A percentile compares a stretch with the other conserved stretches of the same genome.
phyloP scores from a whole-genome alignment of 306 rosid genomes.

The Acacia crassicarpa region DNA sequence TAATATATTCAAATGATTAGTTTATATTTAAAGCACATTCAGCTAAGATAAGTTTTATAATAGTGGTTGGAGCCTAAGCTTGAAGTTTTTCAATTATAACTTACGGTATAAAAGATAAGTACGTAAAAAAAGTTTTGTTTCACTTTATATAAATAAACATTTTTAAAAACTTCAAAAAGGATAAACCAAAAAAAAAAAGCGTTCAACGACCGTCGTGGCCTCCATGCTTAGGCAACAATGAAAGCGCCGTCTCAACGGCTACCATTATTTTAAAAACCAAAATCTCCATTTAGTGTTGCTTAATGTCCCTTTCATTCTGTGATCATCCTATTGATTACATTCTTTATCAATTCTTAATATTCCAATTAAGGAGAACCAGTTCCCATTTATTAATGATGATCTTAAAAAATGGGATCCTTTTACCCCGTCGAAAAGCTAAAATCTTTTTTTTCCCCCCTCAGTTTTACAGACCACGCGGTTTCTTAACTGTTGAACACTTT shows the following conservation, averaged over 20 bases:
- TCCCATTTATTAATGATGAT: constrained; percentile 32
- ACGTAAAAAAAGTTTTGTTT: no score
- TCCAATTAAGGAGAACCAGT: constrained; percentile 11
- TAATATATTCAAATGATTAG: no score
- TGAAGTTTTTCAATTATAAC: no score
- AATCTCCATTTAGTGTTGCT: constrained; percentile 11
- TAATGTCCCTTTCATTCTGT: constrained; percentile 45
- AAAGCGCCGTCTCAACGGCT: constrained; percentile 56
- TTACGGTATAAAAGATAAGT: no score
- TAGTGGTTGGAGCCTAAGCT: no score
- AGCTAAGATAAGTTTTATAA: not conserved
- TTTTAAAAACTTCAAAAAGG: no score
- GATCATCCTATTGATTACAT: constrained; percentile 37
- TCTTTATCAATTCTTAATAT: not conserved
- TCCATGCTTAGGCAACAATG: constrained; percentile 31
- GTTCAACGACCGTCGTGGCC: constrained; percentile 19
- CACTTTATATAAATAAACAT: no score
- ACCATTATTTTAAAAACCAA: constrained; percentile 31
- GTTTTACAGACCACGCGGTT: constrained; percentile 37
- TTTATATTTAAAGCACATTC: not conserved
- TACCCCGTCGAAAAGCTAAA: constrained; percentile 39
- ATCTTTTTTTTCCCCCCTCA: constrained; percentile 5
- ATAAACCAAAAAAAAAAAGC: not conserved
- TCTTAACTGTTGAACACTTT: constrained; percentile 29
- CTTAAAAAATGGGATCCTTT: constrained; percentile 15